A percentile compares a stretch with the other conserved stretches of the same genome.
These are phyloP conservation scores for Sclerotinia spermophila DNA, from an alignment of 2,329 filamentous ascomycete genomes.

Conservation along the genomic window DNA sequence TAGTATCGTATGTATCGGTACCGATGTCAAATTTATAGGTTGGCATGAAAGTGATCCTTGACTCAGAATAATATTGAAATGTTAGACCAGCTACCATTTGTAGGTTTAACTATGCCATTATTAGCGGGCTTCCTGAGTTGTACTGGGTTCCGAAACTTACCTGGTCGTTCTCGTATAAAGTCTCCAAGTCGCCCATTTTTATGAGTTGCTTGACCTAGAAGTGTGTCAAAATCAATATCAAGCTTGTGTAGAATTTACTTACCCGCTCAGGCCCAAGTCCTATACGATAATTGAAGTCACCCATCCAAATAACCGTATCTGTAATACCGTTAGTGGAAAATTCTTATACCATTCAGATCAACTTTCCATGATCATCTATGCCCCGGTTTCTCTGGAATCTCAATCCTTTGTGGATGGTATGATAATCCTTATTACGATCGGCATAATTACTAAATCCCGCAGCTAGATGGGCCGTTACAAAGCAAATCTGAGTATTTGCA, in stretches of 20 bases:
- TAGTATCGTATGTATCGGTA: conserved; percentile 83
- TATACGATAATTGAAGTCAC: conserved; percentile 98
- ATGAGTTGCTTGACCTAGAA: conserved; percentile 58
- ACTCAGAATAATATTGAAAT: conserved; percentile 90
- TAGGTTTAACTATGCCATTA: conserved; percentile 65
- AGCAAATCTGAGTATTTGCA: conserved; percentile 86
- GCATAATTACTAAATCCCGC: conserved; percentile 97
- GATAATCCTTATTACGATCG: conserved; percentile 90
- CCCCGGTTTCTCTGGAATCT: conserved; percentile 86
- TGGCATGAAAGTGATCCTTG: conserved; percentile 79
- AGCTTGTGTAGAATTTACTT: not conserved
- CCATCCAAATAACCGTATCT: conserved; percentile 84
- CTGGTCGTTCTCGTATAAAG: conserved; percentile 88
- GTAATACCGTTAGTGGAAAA: conserved; percentile 34
- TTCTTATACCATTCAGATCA: not conserved
- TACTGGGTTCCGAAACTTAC: conserved; percentile 39
- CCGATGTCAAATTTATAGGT: conserved; percentile 96
- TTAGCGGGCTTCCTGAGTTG: conserved; percentile 6
- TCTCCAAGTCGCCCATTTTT: conserved; percentile 67
- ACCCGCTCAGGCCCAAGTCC: conserved; percentile 77
- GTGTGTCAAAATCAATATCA: not conserved
- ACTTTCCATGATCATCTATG: conserved; percentile 81
- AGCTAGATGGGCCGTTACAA: conserved; percentile 93
- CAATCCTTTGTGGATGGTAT: conserved; percentile 63
- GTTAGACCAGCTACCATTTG: conserved; percentile 92